Conservation (phyloP, 257 asterid species). For the Ilex aquifolium region DNA sequence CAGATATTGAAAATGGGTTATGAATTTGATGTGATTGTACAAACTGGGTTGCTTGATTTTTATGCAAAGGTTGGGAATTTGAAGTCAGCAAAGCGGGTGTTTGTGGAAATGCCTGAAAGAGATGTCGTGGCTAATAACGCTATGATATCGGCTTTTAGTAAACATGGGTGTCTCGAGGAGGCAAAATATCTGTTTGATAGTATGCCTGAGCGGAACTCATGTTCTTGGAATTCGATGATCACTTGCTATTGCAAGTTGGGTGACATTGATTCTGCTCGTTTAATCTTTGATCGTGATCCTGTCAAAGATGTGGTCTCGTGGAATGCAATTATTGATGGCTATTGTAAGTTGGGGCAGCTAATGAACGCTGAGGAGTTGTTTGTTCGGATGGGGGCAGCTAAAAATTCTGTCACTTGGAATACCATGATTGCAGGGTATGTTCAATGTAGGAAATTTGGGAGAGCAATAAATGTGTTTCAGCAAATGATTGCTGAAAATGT, state of each 20-base stretch:
- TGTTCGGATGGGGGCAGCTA: constrained; percentile 15
- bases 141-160: constrained; percentile 24
- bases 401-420: constrained; percentile 26
- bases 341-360: constrained; percentile 21
- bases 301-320: constrained; percentile 26
- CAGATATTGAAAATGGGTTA: constrained; percentile 22
- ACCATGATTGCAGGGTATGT: constrained; percentile 30
- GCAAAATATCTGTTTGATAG: constrained; percentile 21
- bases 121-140: constrained; percentile 25
- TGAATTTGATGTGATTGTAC: constrained; percentile 23
- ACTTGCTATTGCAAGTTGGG: constrained; percentile 22
- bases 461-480: constrained; percentile 18
- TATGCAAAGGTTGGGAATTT: constrained; percentile 25
- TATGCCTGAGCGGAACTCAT: constrained; percentile 20
- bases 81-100: constrained; percentile 16
- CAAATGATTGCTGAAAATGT: constrained; percentile 25
- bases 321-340: constrained; percentile 31
- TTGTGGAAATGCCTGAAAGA: constrained; percentile 27
- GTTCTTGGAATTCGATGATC: constrained; percentile 30
- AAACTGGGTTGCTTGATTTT: constrained; percentile 25
- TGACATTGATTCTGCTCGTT: constrained; percentile 21
- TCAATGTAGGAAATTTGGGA: constrained; percentile 19
- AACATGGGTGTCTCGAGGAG: constrained; percentile 12
- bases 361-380: constrained; percentile 28
- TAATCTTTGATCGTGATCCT: constrained; percentile 27